Evolutionary conservation across 768 basidiomycete species (phyloP), one percentile per base, ranked within the genome.

Genomic region (Mycena metata): DNA sequence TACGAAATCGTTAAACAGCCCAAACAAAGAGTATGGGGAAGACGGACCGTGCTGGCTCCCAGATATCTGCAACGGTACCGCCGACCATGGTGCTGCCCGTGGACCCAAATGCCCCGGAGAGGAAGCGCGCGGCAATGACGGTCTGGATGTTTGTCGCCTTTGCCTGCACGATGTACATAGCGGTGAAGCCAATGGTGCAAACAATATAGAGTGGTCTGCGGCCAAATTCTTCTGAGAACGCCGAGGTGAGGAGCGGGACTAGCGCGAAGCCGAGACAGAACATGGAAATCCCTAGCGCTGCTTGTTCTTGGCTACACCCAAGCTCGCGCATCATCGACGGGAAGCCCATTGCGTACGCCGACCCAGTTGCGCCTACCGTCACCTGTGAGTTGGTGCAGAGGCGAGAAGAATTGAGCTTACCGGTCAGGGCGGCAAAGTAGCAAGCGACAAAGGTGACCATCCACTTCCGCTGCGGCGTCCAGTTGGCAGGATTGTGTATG

Each of bases 161-260:
- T 11, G 45, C 50, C 46, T 36, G 60, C 43, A 55, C 52, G 46
- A 35, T 52, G 36, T 58, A 64, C 67, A 66, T 69, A 36, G 73
- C 75, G 65, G 45, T 54, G 72, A 85, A 83, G 23, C 82, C 77
- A 35, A 82, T 69, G 24, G 73, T 74, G 16, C 83, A 83, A 26
- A 75, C 76, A 35, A 87, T 70, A 63, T 84, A 88, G 3, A 88
- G 59, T 1, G 82, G 85, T 56, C 82, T 80, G 46, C 87, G 76
- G 4, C 87, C 87, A 55, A 88, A 84, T 72, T 89, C 87, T 67
- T 89, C 87, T 59, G 85, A 86, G 60, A 88, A 82, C 6, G 87
- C 81, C n/a, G 88, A 86, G 4, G 87, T 83, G 21, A 89, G 71
- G 15, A 89, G 83, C 0, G 88, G 88, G 24, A 85, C 78, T 49